Evolutionary conservation across 179 eudicot genomes (phyloP).

Genomic region (Silene noctiflora): DNA sequence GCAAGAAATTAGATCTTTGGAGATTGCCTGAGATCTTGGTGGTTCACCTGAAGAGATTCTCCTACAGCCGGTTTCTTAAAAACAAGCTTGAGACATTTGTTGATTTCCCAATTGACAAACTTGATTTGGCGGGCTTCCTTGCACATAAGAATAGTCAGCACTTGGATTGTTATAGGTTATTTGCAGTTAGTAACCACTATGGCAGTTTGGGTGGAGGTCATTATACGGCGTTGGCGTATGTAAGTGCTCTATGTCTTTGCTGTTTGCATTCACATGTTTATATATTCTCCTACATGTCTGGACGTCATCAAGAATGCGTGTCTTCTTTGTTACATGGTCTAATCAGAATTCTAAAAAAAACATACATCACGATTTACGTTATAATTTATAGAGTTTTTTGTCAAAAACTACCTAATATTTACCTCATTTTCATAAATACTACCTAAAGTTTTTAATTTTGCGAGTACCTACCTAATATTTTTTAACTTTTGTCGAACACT

Average conservation of each 20-base stretch:
- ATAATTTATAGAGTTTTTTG: too few relatives aligned
- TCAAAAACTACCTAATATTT: too few relatives aligned
- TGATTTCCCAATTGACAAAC: conserved; percentile 58
- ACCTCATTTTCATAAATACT: too few relatives aligned
- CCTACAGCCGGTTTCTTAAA: conserved; percentile 46
- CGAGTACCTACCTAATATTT: too few relatives aligned
- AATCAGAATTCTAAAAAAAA: background rate
- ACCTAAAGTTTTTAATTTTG: too few relatives aligned
- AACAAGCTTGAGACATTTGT: conserved; percentile 66
- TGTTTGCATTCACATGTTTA: background rate
- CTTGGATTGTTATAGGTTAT: conserved; percentile 45
- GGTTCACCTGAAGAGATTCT: conserved; percentile 68
- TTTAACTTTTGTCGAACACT: too few relatives aligned
- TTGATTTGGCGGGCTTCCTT: conserved; percentile 47
- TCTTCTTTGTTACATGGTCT: background rate
- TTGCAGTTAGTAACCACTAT: conserved; percentile 63
- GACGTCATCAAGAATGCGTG: background rate
- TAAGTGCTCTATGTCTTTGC: conserved; percentile 32
- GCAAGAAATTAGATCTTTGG: conserved; percentile 72
- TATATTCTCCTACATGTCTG: background rate
- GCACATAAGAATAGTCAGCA: conserved; percentile 31
- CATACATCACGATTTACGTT: background rate
- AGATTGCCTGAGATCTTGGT: conserved; percentile 69
- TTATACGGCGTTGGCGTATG: conserved; percentile 57
- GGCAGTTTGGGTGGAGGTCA: conserved; percentile 71